Evolutionary conservation across 345 rosid species (phyloP), one percentile per base, ranked within the genome.

Genomic region (Linum lewisii): DNA sequence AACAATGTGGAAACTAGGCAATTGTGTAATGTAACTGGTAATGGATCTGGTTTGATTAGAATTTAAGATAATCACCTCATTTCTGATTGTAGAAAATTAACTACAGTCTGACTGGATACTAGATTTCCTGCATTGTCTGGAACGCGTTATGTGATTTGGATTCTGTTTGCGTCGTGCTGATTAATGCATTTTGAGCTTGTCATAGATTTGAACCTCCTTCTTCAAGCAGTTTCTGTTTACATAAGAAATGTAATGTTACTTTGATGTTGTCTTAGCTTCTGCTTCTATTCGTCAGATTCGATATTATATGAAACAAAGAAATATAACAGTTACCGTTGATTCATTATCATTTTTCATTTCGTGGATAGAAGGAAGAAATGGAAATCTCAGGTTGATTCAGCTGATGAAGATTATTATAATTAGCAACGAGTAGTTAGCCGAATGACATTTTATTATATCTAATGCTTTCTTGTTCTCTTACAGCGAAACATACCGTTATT

Each of bases 401-500:
- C 14, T 42, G 47, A 11, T 42, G 15, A 42, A 16, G 18, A 42
- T 16, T 11, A 11, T 42, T 42, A 42, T 14, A 11, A 11, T 42
- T 11, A 16, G 47, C 47, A 16, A 42, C 2, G 47, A 42, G 15
- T 42, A 42, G 47, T 42, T 42, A 11, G 47, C 2, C 3, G 47
- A 42, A 11, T 11, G 47, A 16, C 11, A 42, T 42, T 42, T 42
- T 4, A 11, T 42, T 11, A 42, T 11, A 42, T 42, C 18, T 1
- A 11, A 21, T 24, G 2, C 21, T 60, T 51, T 19, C 21, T 25
- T 49, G 50, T 61, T 22, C 19, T 19, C 16, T 75, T 62, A 20
- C 85, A 88, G 96, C 69, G 87, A 88, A 78, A 88, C 96, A 7
- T 88, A 85, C 75, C 85, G 90, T 44, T 85, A 85, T 63, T 88